A percentile compares a stretch with the other conserved stretches of the same genome.
Conservation (phyloP, 2,329 filamentous ascomycete genomes). For the Diaporthe vexans region DNA sequence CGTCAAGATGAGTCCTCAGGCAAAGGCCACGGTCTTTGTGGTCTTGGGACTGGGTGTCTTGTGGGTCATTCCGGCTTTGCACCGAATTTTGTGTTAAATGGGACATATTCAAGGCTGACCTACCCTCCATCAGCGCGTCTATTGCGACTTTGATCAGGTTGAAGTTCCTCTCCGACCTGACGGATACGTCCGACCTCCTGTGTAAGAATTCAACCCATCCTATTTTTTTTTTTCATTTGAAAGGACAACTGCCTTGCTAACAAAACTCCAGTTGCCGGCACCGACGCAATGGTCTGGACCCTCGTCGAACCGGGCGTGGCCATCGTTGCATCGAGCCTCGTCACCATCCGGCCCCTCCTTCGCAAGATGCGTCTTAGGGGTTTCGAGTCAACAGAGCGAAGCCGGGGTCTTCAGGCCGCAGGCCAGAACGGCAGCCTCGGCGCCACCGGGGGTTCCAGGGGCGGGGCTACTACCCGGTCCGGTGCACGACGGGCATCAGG, state of each 20-base stretch:
- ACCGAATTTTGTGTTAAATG: no score
- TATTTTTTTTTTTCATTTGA: neutral
- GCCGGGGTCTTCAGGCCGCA: slow-evolving; percentile 49
- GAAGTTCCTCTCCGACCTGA: slow-evolving; percentile 61
- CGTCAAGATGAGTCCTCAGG: slow-evolving; percentile 66
- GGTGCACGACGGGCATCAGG: slow-evolving; percentile 35
- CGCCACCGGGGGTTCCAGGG: slow-evolving; percentile 27
- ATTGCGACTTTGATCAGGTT: slow-evolving; percentile 67
- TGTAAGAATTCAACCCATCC: slow-evolving; percentile 54
- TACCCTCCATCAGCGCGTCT: slow-evolving; percentile 57
- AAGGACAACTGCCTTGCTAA: neutral
- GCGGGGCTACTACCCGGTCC: neutral
- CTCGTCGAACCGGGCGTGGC: slow-evolving; percentile 69
- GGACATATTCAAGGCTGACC: neutral
- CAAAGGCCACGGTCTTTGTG: slow-evolving; percentile 65
- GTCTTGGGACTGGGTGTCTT: slow-evolving; percentile 66
- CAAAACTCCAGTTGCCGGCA: slow-evolving; percentile 57
- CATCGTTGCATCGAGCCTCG: slow-evolving; percentile 67
- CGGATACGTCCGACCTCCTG: slow-evolving; percentile 60
- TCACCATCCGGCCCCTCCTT: slow-evolving; percentile 68
- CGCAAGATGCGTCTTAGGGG: slow-evolving; percentile 62
- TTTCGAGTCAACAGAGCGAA: slow-evolving; percentile 59
- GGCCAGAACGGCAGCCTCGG: slow-evolving; percentile 46
- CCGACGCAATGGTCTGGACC: slow-evolving; percentile 69
- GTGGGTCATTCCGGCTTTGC: slow-evolving; percentile 48